Base-by-base conservation (phyloP, 495 filamentous ascomycete species). In the Neurospora sp. region DNA sequence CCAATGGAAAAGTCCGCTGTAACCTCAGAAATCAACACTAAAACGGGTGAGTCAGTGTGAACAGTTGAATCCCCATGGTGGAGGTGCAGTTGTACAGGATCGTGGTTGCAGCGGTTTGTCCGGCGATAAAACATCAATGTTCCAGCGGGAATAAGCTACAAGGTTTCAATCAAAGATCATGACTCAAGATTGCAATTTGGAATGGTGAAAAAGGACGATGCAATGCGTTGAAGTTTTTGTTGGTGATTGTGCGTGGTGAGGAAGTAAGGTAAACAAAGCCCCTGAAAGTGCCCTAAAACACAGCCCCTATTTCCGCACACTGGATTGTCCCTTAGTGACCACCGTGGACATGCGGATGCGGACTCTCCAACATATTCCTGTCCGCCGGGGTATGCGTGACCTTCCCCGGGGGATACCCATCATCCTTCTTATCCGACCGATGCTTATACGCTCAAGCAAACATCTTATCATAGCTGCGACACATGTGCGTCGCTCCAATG, bases 361-460 rank as follows among this genome's bases (percentile, higher is more conserved):
- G 7, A 45, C 40, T 71, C 70, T 16, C 27, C 39, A 44, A 71
- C 42, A 44, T 71, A 71, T 71, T 71, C 41, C 39, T 22, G 12
- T 71, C 40, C 27, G 27, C 70, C 6, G 70, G 70, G 4, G 40
- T 71, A 27, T 71, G 70, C 42, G 70, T 71, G 35, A 71, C 40
- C 20, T 38, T 22, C 27, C 70, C 42, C 16, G 40, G 40, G 18
- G 70, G 42, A 27, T 71, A 71, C 5, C 70, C 70, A 41, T 41
- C 42, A 14, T 44, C 70, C n/a, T 71, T 45, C 42, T 71, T 71
- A 44, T 71, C 40, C 8, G 40, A 45, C 10, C 70, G 70, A 39
- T 71, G 70, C 70, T 71, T 45, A 37, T 71, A 61, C 1, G 45
- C 73, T 70, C 73, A 74, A 5, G 27, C 27, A 40, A 72, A 72